Base-by-base conservation (phyloP, 2,329 filamentous ascomycete genomes). In the Calonectria hongkongensis region DNA sequence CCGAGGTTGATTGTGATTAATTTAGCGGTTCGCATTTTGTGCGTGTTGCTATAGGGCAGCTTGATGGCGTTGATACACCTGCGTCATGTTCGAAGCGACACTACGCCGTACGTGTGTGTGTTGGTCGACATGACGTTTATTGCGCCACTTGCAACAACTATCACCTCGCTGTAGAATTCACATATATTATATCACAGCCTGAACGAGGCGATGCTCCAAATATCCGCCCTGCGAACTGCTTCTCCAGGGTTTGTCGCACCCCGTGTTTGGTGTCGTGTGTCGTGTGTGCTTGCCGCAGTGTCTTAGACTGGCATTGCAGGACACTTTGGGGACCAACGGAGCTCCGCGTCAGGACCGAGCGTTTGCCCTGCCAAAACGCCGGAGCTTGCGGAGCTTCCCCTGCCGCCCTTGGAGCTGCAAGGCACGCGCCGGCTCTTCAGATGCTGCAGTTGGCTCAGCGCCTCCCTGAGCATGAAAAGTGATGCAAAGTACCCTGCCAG, bases 381-480 rank as follows among this genome's bases (percentile, higher is more conserved):
- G 36, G 64, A 66, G 48, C 64, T 66, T 60, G 54, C 33, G 54
- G 54, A 60, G 54, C 33, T 30, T 27, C 68, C 48, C 58, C 16
- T 30, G 25, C 36, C 27, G 21, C 48, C 18, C 33, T 60, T 33
- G 54, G 36, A 67, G 45, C 62, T 71, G 68, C 68, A 66, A 62
- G 68, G 68, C 68, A 66, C 68, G 68, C 63, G 63, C 45, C 51
- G 62, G 68, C 50, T 56, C 50, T 54, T 58, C 47, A 43, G 51
- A 25, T 60, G 45, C 27, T 54, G 63, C 21, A 54, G 63, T 47
- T 58, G 45, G 45, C 33, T 33, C 56, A 63, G 56, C 56, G 36
- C 21, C 30, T 56, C 51, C n/a, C 30, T 56, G 28, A 25, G 30
- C 30, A 25, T 41, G 33, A 41, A 39, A 41, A 41, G 18, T 21